A percentile compares a stretch with the other conserved stretches of the same genome.
These are phyloP conservation scores for Afroboletus lepidellus DNA, from an alignment of 1,284 basidiomycete species.

Conservation along the genomic window DNA sequence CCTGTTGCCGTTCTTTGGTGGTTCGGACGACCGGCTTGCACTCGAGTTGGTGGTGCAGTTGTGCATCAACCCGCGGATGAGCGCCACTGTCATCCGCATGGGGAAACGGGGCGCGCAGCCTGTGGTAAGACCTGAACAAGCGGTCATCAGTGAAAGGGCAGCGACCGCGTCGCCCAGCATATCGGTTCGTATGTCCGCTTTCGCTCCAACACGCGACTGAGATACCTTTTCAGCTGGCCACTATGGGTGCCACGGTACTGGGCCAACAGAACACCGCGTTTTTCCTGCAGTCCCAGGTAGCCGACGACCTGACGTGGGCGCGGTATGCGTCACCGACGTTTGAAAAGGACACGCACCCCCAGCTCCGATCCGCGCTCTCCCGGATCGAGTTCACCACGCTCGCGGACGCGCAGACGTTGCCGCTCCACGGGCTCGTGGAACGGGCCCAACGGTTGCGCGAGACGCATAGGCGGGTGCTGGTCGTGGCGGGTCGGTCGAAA, in stretches of 20 bases:
- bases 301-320: constrained; percentile 70
- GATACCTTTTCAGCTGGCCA: constrained; percentile 40
- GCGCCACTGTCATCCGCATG: constrained; percentile 65
- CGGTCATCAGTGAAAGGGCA: constrained; percentile 27
- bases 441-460: constrained; percentile 35
- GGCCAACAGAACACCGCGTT: constrained; percentile 59
- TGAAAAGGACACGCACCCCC: constrained; percentile 24
- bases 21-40: constrained; percentile 89
- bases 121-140: constrained; percentile 23
- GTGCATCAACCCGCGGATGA: constrained; percentile 63
- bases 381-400: constrained; percentile 54
- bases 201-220: constrained; percentile 36
- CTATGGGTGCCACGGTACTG: constrained; percentile 67
- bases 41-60: constrained; percentile 82
- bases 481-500: constrained; percentile 76
- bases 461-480: constrained; percentile 40
- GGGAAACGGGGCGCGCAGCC: constrained; percentile 28
- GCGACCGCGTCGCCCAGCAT: constrained; percentile 1
- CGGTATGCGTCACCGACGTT: constrained; percentile 41
- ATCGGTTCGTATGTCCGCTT: constrained; percentile 38
- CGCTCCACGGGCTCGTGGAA: constrained; percentile 56
- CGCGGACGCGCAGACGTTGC: constrained; percentile 42
- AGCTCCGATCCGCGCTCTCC: constrained; percentile 44
- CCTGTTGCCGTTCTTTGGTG: constrained; percentile 91
- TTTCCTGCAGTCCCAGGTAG: constrained; percentile 67